Evolutionary conservation across 2,329 filamentous ascomycete genomes (phyloP).

Genomic region (Colletotrichum scovillei): DNA sequence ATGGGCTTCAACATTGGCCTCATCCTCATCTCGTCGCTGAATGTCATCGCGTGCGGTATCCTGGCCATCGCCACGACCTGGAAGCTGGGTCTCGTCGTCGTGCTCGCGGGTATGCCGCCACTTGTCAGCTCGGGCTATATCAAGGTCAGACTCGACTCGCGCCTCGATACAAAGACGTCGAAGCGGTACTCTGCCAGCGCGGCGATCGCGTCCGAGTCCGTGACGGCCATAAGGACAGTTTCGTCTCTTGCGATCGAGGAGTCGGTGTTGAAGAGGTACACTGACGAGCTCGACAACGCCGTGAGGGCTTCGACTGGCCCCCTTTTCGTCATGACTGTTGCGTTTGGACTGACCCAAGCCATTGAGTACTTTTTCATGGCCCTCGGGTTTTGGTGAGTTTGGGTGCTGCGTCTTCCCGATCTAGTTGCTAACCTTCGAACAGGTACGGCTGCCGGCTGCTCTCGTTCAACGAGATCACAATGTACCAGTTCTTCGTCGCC

Average conservation of each 20-base stretch:
- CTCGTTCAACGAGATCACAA: constrained; percentile 49
- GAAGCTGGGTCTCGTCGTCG: constrained; percentile 61
- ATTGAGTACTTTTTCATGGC: constrained; percentile 53
- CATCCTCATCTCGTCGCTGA: constrained; percentile 51
- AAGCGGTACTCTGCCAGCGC: constrained; percentile 50
- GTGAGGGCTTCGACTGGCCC: constrained; percentile 44
- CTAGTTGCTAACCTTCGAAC: too few relatives aligned
- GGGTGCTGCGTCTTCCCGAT: too few relatives aligned
- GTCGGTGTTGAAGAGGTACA: constrained; percentile 45
- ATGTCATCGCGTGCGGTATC: constrained; percentile 50
- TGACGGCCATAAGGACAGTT: constrained; percentile 52
- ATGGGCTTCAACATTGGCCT: constrained; percentile 56
- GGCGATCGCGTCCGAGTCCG: constrained; percentile 56
- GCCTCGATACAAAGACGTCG: constrained; percentile 49
- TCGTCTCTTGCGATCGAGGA: constrained; percentile 56
- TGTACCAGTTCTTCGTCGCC: constrained; percentile 60
- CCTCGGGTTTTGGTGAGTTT: constrained; percentile 51
- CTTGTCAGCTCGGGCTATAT: constrained; percentile 49
- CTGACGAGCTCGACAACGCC: constrained; percentile 44
- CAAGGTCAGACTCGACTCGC: constrained; percentile 53
- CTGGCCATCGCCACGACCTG: constrained; percentile 57
- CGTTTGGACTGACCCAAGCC: constrained; percentile 50
- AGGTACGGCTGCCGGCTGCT: constrained; percentile 51
- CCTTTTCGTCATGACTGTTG: constrained; percentile 48
- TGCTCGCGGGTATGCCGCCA: constrained; percentile 53